These are phyloP conservation scores for Apiotrichum gracile DNA, from an alignment of 1,284 basidiomycete species.

Conservation along the genomic window DNA sequence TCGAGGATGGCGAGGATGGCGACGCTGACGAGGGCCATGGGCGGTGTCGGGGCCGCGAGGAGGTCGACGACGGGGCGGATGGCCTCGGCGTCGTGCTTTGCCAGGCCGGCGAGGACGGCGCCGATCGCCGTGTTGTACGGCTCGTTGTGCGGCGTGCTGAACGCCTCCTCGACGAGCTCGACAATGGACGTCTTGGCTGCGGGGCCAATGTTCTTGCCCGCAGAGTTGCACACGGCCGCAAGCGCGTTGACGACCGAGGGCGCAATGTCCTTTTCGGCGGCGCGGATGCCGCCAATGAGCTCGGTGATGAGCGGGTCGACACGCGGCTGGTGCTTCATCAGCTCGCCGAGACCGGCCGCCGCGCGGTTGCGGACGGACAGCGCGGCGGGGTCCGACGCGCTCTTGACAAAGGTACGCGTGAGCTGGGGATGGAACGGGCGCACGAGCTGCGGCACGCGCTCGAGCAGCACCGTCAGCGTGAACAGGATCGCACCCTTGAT, in stretches of 20 bases:
- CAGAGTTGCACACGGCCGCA: conserved; percentile 68
- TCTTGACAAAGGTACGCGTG: conserved; percentile 95
- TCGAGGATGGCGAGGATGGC: conserved; percentile 62
- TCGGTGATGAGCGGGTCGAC: conserved; percentile 74
- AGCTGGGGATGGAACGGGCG: conserved; percentile 98
- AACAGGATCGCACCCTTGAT: conserved; percentile 84
- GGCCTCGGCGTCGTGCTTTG: conserved; percentile 56
- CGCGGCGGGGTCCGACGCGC: conserved; percentile 73
- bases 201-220: conserved; percentile 68
- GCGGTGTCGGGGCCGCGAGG: conserved; percentile 35
- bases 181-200: conserved; percentile 65
- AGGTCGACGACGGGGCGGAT: conserved; percentile 62
- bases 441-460: conserved; percentile 78
- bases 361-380: conserved; percentile 74
- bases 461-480: conserved; percentile 74
- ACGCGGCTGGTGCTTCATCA: conserved; percentile 77
- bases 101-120: conserved; percentile 61
- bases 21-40: conserved; percentile 53
- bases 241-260: conserved; percentile 71
- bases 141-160: conserved; percentile 56
- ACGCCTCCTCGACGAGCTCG: conserved; percentile 72
- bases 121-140: conserved; percentile 66
- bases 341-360: conserved; percentile 74
- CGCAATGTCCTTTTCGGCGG: conserved; percentile 66
- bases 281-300: conserved; percentile 53